Evolutionary conservation across 2,329 filamentous ascomycete genomes (phyloP), one percentile per base, ranked within the genome.

Genomic region (Nannizziopsis arthrosporioides): DNA sequence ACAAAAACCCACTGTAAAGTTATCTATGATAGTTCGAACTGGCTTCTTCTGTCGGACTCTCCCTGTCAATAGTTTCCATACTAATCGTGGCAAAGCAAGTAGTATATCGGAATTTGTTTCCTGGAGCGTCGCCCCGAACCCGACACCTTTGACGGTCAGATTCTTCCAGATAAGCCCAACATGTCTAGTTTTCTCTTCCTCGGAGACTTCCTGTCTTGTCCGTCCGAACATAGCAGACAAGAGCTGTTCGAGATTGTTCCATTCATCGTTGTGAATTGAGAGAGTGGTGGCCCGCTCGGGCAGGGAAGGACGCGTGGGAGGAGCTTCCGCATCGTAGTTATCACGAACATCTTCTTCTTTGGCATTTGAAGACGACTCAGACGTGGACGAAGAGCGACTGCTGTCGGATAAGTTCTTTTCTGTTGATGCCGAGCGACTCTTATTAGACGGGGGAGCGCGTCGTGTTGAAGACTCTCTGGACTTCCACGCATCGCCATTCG

Each of bases 201-300:
- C 77, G 0, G 79, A 82, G n/a, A 76, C 68, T 39, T 75, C 72
- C 54, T 82, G 80, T 5, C 82, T 72, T 15, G 75, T 75, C 31
- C 71, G 67, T 5, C 82, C 82, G 56, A 85, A 86, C 74, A 86
- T 83, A 2, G 77, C 76, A 0, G 80, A 84, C 69, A 86, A 78
- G 35, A 85, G 64, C 9, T 70, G 68, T 44, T 80, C 71, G 30
- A 82, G 75, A 56, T 80, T 76, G n/a, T 69, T 68, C 41, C 68
- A 67, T 40, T 72, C 72, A 6, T 42, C 42, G 37, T 44, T 38
- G 12, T 22, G 8, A 27, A 27, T 14, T n/a, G 42, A 37, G 7
- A 11, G 8, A 41, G 30, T 14, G 10, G 44, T 18, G 4, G 34
- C 30, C 10, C 17, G 17, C 22, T 15, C 44, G 9, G 9, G 30